These are phyloP conservation scores for Lathyrus aphaca DNA, from an alignment of 306 rosid genomes.

Conservation along the genomic window DNA sequence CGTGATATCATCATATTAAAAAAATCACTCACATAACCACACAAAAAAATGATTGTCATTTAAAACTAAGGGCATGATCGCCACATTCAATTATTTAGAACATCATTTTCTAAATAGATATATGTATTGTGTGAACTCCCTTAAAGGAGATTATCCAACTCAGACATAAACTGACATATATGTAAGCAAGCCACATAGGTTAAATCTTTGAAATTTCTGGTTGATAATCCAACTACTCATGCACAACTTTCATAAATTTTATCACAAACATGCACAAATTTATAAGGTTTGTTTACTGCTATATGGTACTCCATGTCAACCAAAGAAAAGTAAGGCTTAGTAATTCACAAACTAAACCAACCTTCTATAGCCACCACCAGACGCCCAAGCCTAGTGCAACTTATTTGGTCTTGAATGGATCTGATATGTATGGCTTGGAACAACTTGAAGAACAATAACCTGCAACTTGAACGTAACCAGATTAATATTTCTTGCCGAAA, in stretches of 20 bases:
- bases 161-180: too few relatives aligned
- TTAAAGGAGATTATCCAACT: too few relatives aligned
- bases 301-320: constrained; percentile 20
- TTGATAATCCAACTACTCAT: constrained; percentile 8
- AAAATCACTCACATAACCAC: background rate
- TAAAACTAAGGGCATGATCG: constrained; percentile 14
- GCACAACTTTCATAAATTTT: too few relatives aligned
- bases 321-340: constrained; percentile 5
- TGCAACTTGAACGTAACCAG: too few relatives aligned
- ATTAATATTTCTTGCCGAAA: too few relatives aligned
- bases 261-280: background rate
- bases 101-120: constrained; percentile 1
- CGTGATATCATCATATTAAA: constrained; percentile 58
- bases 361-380: too few relatives aligned
- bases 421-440: too few relatives aligned
- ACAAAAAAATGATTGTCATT: background rate
- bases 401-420: too few relatives aligned
- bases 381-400: too few relatives aligned
- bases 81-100: constrained; percentile 25
- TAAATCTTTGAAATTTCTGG: constrained; percentile 27
- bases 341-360: too few relatives aligned
- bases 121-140: background rate
- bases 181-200: too few relatives aligned
- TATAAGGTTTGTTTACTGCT: constrained; percentile 24
- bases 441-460: too few relatives aligned